These are phyloP conservation scores for Lentinula raphanica DNA, from an alignment of 768 basidiomycete genomes.

Conservation along the genomic window DNA sequence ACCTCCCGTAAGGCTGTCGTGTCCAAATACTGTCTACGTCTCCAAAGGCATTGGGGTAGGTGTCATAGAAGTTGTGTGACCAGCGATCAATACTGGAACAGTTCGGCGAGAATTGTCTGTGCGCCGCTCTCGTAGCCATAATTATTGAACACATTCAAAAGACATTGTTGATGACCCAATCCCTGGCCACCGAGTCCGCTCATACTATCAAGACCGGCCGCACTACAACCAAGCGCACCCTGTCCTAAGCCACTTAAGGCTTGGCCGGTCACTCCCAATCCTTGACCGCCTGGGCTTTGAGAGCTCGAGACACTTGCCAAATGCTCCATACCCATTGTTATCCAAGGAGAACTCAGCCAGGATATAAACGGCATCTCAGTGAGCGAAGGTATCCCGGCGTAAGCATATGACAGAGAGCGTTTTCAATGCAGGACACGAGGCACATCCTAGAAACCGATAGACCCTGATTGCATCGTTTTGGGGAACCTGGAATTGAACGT, in stretches of 20 bases:
- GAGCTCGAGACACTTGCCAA: conserved; percentile 48
- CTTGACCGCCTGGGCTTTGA: neutral
- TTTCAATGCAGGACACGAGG: no score
- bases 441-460: no score
- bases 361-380: no score
- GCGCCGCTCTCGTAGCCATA: conserved; percentile 66
- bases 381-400: no score
- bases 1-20: conserved; percentile 74
- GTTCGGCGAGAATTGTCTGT: conserved; percentile 26
- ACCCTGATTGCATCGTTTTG: no score
- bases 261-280: neutral
- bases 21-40: conserved; percentile 61
- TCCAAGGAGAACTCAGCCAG: no score
- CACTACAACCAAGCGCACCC: neutral
- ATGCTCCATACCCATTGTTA: conserved; percentile 59
- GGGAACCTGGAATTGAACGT: no score
- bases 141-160: conserved; percentile 54
- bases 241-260: neutral
- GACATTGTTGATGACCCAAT: conserved; percentile 59
- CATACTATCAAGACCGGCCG: conserved; percentile 7
- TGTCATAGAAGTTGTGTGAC: conserved; percentile 69
- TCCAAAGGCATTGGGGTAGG: conserved; percentile 63
- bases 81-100: conserved; percentile 15
- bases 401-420: no score
- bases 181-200: conserved; percentile 14